phyloP scores from a whole-genome alignment of 2,329 filamentous ascomycete genomes.

The Teratosphaeriaceae sp. region DNA sequence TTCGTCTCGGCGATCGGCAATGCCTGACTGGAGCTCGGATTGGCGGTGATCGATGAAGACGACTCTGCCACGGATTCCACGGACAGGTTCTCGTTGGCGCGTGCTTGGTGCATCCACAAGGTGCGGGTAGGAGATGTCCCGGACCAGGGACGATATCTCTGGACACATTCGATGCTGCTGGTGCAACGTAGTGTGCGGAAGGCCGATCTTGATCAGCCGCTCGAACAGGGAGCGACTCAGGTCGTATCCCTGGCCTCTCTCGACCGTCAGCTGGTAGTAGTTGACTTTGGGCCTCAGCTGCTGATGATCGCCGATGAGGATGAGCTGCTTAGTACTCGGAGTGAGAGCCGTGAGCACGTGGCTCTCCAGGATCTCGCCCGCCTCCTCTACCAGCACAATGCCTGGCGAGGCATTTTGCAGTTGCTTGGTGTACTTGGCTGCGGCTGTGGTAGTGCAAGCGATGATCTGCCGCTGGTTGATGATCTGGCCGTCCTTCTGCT shows the following conservation, averaged over 20 bases:
- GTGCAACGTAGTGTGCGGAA: conserved; percentile 38
- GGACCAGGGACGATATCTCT: conserved; percentile 52
- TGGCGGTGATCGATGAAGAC: conserved; percentile 55
- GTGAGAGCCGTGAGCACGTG: conserved; percentile 55
- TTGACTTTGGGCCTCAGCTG: conserved; percentile 55
- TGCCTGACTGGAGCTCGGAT: conserved; percentile 32
- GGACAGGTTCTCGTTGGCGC: not conserved
- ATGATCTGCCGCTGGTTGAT: conserved; percentile 38
- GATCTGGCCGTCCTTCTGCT: conserved; percentile 23
- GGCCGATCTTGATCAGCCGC: conserved; percentile 36
- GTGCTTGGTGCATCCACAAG: conserved; percentile 46
- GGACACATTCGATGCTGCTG: conserved; percentile 62
- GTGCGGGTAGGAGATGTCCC: conserved; percentile 50
- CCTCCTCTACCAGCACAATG: conserved; percentile 48
- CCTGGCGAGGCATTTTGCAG: conserved; percentile 44
- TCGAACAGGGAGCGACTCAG: conserved; percentile 58
- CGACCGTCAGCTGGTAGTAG: conserved; percentile 48
- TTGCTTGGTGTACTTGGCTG: conserved; percentile 49
- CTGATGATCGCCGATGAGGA: conserved; percentile 58
- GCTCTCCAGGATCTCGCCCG: conserved; percentile 60
- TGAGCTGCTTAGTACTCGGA: conserved; percentile 53
- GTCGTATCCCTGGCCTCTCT: conserved; percentile 47
- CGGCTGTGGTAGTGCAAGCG: conserved; percentile 53
- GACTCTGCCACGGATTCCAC: conserved; percentile 44
- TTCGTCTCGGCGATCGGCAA: conserved; percentile 11